Conservation (phyloP, 2,329 filamentous ascomycete genomes). For the Mariannaea elegans region DNA sequence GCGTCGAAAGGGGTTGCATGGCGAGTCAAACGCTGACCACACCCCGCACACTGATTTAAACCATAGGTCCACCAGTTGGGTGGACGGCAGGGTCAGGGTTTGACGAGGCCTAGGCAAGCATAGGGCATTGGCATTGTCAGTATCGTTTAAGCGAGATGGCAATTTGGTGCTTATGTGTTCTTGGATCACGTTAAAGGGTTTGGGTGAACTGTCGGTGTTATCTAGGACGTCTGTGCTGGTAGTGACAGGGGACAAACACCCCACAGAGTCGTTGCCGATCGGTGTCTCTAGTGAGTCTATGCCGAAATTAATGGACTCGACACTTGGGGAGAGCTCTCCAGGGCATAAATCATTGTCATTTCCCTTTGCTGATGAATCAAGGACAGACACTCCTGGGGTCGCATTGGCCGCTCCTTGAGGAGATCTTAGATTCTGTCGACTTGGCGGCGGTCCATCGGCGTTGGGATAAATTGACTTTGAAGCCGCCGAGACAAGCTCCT, state of each 20-base stretch:
- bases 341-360: too few relatives aligned
- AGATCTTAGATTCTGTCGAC: neutral
- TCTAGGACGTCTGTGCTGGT: too few relatives aligned
- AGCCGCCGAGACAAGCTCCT: constrained; percentile 10
- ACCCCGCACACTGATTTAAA: constrained; percentile 34
- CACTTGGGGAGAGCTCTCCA: too few relatives aligned
- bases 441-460: neutral
- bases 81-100: constrained; percentile 29
- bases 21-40: constrained; percentile 35
- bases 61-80: constrained; percentile 28
- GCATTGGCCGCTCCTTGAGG: neutral
- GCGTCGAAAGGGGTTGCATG: constrained; percentile 27
- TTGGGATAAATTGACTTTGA: constrained; percentile 1
- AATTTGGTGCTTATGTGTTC: too few relatives aligned
- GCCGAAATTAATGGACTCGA: too few relatives aligned
- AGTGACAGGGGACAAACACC: too few relatives aligned
- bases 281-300: too few relatives aligned
- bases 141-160: neutral
- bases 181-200: too few relatives aligned
- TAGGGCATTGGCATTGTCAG: neutral
- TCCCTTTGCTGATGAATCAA: too few relatives aligned
- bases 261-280: too few relatives aligned
- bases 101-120: constrained; percentile 12
- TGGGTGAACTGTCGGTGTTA: too few relatives aligned
- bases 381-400: too few relatives aligned